phyloP scores from a whole-genome alignment of 2,329 filamentous ascomycete species.

The Penicillium sp. region DNA sequence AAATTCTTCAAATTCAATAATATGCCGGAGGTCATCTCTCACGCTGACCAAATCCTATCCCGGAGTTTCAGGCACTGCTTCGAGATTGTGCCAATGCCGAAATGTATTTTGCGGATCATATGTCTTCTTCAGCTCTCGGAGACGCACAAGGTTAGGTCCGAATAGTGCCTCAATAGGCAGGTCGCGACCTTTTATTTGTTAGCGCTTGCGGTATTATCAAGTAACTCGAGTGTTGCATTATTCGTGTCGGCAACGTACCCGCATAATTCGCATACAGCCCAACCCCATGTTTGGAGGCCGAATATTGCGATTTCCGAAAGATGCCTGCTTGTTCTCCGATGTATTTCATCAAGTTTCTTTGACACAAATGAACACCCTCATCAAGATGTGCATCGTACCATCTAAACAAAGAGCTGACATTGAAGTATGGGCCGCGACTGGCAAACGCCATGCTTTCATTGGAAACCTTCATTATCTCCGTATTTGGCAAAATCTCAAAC shows the following conservation, averaged over 20 bases:
- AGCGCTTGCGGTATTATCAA: neutral
- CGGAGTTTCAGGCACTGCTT: no score
- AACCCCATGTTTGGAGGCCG: neutral
- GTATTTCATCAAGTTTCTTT: neutral
- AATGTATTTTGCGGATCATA: slow-evolving; percentile 19
- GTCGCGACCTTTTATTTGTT: neutral
- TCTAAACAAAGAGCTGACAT: slow-evolving; percentile 7
- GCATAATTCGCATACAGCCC: neutral
- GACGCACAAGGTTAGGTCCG: neutral
- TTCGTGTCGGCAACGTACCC: neutral
- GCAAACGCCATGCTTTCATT: slow-evolving; percentile 9
- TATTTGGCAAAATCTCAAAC: slow-evolving; percentile 13
- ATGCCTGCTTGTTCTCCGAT: neutral
- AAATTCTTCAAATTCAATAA: no score
- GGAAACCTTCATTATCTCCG: slow-evolving; percentile 7
- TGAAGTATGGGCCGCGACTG: slow-evolving; percentile 13
- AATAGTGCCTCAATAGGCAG: neutral
- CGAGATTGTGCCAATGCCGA: slow-evolving; percentile 1
- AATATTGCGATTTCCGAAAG: neutral
- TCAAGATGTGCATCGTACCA: slow-evolving; percentile 1
- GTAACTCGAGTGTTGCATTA: neutral
- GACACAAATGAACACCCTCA: neutral
- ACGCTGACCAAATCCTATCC: no score
- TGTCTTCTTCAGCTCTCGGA: slow-evolving; percentile 12
- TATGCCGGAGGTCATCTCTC: no score